These are phyloP conservation scores for Colletotrichum higginsianum DNA, from an alignment of 2,329 filamentous ascomycete species.

Conservation along the genomic window DNA sequence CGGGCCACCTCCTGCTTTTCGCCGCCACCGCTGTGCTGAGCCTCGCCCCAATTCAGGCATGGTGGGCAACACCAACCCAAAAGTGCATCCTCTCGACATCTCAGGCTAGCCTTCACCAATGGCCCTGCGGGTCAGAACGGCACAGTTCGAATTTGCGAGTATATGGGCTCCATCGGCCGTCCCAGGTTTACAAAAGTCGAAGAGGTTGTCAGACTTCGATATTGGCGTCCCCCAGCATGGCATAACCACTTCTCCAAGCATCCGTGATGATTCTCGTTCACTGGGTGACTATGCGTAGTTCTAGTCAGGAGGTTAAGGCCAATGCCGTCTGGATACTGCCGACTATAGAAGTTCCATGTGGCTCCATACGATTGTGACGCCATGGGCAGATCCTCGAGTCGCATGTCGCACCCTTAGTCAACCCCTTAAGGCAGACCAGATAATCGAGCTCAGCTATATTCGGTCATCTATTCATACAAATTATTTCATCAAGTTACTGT, in stretches of 20 bases:
- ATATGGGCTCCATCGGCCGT: no score
- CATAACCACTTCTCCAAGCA: neutral
- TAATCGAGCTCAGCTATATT: neutral
- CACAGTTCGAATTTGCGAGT: neutral
- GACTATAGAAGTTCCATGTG: neutral
- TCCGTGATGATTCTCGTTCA: neutral
- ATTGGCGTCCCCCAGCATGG: neutral
- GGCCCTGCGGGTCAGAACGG: neutral
- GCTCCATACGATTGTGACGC: neutral
- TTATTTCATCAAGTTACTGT: no score
- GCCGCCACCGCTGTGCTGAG: slow-evolving; percentile 30
- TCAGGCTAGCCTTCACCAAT: neutral
- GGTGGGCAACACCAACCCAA: slow-evolving; percentile 20
- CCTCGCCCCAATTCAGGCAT: slow-evolving; percentile 38
- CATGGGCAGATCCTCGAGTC: slow-evolving; percentile 4
- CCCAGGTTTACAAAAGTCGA: neutral
- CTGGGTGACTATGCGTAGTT: neutral
- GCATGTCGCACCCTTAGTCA: neutral
- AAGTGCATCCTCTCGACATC: neutral
- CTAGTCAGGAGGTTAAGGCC: no score
- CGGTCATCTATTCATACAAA: neutral
- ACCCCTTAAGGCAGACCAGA: neutral
- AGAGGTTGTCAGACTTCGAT: neutral
- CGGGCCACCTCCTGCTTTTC: slow-evolving; percentile 28
- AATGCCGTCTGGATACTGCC: no score